Conservation (phyloP, 2,329 filamentous ascomycete species). For the Didymella segeticola region DNA sequence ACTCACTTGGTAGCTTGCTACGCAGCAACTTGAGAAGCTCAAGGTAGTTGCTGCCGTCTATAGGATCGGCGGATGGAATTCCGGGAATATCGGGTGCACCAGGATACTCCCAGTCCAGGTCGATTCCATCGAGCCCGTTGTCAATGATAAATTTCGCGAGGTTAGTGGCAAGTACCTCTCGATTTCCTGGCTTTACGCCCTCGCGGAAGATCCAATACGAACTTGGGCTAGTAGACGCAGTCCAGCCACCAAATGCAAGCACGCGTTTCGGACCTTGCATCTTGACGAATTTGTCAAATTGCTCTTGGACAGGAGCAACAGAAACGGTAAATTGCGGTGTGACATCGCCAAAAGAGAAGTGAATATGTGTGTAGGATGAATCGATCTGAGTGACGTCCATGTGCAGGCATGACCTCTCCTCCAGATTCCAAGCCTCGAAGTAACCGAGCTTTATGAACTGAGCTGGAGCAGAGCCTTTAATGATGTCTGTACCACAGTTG, state of each 20-base stretch:
- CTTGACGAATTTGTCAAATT: background rate
- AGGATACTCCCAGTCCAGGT: constrained; percentile 58
- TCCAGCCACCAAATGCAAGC: too few relatives aligned
- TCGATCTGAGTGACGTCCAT: background rate
- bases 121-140: constrained; percentile 41
- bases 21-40: constrained; percentile 39
- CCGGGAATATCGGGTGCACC: constrained; percentile 2
- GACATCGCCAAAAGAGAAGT: background rate
- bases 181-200: background rate
- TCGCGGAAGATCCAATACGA: background rate
- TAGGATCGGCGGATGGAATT: constrained; percentile 20
- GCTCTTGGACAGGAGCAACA: too few relatives aligned
- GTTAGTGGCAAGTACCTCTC: background rate
- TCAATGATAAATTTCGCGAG: background rate
- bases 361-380: background rate
- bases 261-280: too few relatives aligned
- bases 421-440: background rate
- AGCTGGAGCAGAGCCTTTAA: constrained; percentile 10
- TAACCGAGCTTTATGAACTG: constrained; percentile 19
- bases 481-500: constrained; percentile 27
- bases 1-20: background rate
- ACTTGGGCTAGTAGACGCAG: background rate
- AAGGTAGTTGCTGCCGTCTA: constrained; percentile 33
- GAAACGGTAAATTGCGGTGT: background rate
- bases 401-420: background rate